A percentile compares a stretch with the other conserved stretches of the same genome.
Evolutionary conservation across 2,329 filamentous ascomycete genomes (phyloP).

Genomic region (Beauveria medogensis): DNA sequence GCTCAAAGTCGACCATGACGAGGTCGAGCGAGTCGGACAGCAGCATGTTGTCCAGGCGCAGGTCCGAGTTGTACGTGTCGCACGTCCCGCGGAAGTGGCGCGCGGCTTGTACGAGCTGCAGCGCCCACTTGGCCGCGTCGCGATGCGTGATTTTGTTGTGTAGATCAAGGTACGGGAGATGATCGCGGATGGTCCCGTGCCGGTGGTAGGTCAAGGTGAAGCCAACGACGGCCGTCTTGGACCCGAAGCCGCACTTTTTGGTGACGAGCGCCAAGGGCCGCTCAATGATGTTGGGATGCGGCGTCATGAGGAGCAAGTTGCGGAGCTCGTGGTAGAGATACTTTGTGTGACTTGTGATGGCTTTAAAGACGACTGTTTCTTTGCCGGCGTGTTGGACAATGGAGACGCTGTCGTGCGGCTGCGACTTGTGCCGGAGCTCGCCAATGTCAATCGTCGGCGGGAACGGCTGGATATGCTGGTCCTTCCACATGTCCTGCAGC

Average conservation of each 20-base stretch:
- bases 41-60: conserved; percentile 53
- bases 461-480: conserved; percentile 25
- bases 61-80: conserved; percentile 47
- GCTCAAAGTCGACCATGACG: conserved; percentile 55
- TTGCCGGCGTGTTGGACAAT: conserved; percentile 37
- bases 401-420: conserved; percentile 53
- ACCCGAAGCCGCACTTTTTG: conserved; percentile 48
- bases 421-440: conserved; percentile 40
- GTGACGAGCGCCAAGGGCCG: conserved; percentile 45
- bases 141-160: conserved; percentile 33
- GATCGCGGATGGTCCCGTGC: conserved; percentile 47
- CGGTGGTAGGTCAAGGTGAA: conserved; percentile 48
- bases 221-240: conserved; percentile 46
- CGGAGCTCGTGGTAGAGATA: conserved; percentile 55
- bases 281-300: conserved; percentile 45
- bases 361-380: conserved; percentile 46
- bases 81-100: conserved; percentile 39
- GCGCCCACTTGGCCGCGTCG: conserved; percentile 45
- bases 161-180: conserved; percentile 42
- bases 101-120: conserved; percentile 44
- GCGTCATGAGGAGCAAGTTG: conserved; percentile 42
- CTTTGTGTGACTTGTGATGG: conserved; percentile 47
- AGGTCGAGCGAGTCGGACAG: conserved; percentile 38
- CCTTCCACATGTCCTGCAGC: conserved; percentile 37
- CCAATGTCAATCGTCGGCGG: conserved; percentile 42